Percentiles rank a stretch among this genome's conserved stretches.
Conservation (phyloP, 352 stramenopile genomes). For the Phytophthora boehmeriae region DNA sequence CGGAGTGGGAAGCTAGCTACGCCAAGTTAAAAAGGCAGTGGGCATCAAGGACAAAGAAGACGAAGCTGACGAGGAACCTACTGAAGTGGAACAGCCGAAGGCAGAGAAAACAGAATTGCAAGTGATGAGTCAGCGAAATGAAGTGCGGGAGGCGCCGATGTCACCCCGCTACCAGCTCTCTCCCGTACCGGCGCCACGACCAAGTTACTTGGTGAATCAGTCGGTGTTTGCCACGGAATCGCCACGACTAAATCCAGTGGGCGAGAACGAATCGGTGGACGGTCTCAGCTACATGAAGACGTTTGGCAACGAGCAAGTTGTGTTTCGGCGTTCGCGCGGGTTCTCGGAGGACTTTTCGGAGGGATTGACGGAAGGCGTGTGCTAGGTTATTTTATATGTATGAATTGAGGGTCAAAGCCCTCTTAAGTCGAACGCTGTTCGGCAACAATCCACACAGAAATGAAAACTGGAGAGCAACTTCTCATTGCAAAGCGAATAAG, state of each 20-base stretch:
- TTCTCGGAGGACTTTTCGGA: slow-evolving; percentile 81
- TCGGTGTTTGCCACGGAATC: slow-evolving; percentile 56
- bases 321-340: slow-evolving; percentile 66
- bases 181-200: slow-evolving; percentile 35
- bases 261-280: slow-evolving; percentile 41
- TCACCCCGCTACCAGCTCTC: slow-evolving; percentile 61
- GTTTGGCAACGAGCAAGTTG: slow-evolving; percentile 65
- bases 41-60: slow-evolving; percentile 42
- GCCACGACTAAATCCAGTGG: slow-evolving; percentile 45
- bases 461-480: neutral
- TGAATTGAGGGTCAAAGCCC: slow-evolving; percentile 6
- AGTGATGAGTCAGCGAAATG: slow-evolving; percentile 39
- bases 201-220: slow-evolving; percentile 40
- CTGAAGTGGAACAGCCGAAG: slow-evolving; percentile 21
- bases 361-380: slow-evolving; percentile 79
- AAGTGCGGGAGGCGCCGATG: slow-evolving; percentile 47
- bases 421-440: slow-evolving; percentile 14
- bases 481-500: neutral
- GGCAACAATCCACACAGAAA: neutral
- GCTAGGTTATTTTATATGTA: slow-evolving; percentile 57
- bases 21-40: slow-evolving; percentile 56
- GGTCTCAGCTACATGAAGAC: slow-evolving; percentile 66
- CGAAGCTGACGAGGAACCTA: slow-evolving; percentile 25
- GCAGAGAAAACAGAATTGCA: slow-evolving; percentile 24
- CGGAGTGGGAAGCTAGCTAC: slow-evolving; percentile 81